Percentiles rank a stretch among this genome's conserved stretches.
Evolutionary conservation across 140 eudicot species (phyloP).

Genomic region (Cichorium intybus): DNA sequence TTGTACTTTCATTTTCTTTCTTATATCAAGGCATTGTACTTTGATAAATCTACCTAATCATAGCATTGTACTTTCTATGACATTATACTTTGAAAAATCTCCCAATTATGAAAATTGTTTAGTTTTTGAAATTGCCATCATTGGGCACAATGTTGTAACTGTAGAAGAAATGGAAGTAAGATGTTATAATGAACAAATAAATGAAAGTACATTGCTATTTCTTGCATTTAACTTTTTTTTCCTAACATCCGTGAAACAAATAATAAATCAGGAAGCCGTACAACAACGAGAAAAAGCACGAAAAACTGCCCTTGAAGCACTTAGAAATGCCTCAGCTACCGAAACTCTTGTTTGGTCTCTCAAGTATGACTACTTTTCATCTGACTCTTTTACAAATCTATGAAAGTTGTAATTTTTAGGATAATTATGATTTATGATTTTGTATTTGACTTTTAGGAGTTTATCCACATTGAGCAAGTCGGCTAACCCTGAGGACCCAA

Average conservation of each 20-base stretch:
- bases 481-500: slow-evolving; percentile 64
- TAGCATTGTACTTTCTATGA: not conserved
- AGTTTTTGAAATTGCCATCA: not conserved
- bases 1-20: not conserved
- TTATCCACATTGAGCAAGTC: slow-evolving; percentile 70
- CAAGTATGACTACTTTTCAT: slow-evolving; percentile 45
- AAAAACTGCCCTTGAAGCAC: slow-evolving; percentile 80
- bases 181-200: not conserved
- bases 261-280: slow-evolving; percentile 71
- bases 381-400: not conserved
- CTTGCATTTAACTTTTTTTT: not conserved
- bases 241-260: not conserved
- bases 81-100: not conserved
- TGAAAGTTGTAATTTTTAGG: no score
- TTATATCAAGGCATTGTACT: not conserved
- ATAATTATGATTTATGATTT: not conserved
- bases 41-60: not conserved
- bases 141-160: not conserved
- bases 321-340: slow-evolving; percentile 79
- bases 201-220: not conserved
- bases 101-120: no score
- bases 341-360: slow-evolving; percentile 74
- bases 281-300: slow-evolving; percentile 82
- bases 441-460: slow-evolving; percentile 40
- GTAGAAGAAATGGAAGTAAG: not conserved